phyloP scores from a whole-genome alignment of 768 basidiomycete genomes.

The Coprinopsis marcescibilis region DNA sequence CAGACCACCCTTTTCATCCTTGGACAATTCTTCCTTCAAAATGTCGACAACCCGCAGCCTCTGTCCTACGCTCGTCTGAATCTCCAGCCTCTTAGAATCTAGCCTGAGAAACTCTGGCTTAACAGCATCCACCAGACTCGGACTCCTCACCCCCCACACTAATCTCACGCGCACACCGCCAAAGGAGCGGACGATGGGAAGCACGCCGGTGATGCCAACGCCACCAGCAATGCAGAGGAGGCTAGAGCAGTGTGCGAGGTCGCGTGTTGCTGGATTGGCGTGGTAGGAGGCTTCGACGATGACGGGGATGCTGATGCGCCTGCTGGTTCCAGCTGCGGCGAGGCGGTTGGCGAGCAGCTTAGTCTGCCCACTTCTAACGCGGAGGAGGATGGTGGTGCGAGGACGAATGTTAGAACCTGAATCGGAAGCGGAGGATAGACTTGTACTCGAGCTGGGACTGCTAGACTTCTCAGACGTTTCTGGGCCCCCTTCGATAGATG shows the following conservation, averaged over 20 bases:
- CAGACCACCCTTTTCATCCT: slow-evolving; percentile 1
- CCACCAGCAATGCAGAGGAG: slow-evolving; percentile 10
- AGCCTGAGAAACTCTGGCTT: slow-evolving; percentile 1
- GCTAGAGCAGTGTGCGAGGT: slow-evolving; percentile 7
- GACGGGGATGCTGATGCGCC: slow-evolving; percentile 7
- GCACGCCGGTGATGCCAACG: slow-evolving; percentile 9
- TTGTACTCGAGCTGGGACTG: not conserved
- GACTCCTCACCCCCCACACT: slow-evolving; percentile 7
- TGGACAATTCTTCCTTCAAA: slow-evolving; percentile 3
- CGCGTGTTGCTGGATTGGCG: slow-evolving; percentile 8
- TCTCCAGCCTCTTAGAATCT: not conserved
- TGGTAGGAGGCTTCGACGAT: slow-evolving; percentile 10
- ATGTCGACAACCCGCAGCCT: slow-evolving; percentile 6
- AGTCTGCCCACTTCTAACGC: slow-evolving; percentile 3
- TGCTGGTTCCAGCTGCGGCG: not conserved
- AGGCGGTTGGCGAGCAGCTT: slow-evolving; percentile 4
- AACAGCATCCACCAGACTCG: slow-evolving; percentile 4
- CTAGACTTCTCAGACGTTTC: not conserved
- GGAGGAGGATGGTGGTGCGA: slow-evolving; percentile 8
- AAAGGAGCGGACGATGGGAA: slow-evolving; percentile 8
- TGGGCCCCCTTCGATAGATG: not conserved
- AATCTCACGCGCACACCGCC: not conserved
- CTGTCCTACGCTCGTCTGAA: slow-evolving; percentile 2
- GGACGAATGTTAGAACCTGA: slow-evolving; percentile 1
- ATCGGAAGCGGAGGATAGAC: not conserved